Evolutionary conservation across 352 stramenopile genomes (phyloP).

Genomic region (Ophiocytium majus): DNA sequence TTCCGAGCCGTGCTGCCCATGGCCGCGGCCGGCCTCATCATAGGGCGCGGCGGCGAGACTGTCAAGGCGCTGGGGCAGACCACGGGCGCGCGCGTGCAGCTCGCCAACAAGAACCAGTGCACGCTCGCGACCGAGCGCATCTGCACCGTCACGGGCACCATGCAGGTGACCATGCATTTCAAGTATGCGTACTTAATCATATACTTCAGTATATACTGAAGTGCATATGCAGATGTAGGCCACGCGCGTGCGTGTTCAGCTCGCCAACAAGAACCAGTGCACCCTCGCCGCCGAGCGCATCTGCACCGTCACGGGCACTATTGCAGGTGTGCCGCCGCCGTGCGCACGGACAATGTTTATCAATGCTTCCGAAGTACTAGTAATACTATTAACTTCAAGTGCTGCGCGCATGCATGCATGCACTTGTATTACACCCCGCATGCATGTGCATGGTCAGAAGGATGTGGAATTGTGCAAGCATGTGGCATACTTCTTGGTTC

Average conservation of each 20-base stretch:
- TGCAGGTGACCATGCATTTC: not conserved
- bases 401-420: no score
- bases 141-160: not conserved
- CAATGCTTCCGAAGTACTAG: no score
- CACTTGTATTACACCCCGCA: no score
- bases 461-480: no score
- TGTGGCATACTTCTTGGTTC: no score
- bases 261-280: not conserved
- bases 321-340: conserved; percentile 8
- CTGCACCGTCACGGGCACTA: not conserved
- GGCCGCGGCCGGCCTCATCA: conserved; percentile 35
- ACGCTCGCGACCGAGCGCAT: conserved; percentile 10
- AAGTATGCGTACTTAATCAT: not conserved
- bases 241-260: not conserved
- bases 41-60: conserved; percentile 49
- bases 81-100: conserved; percentile 27
- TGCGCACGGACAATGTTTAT: no score
- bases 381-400: no score
- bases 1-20: conserved; percentile 16
- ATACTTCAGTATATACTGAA: not conserved
- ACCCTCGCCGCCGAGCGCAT: conserved; percentile 7
- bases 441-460: no score
- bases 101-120: not conserved
- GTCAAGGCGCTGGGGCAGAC: conserved; percentile 39
- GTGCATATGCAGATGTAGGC: not conserved